Evolutionary conservation across 352 stramenopile genomes (phyloP), one percentile per base, ranked within the genome.

Genomic region (Globisporangium camurandrum): DNA sequence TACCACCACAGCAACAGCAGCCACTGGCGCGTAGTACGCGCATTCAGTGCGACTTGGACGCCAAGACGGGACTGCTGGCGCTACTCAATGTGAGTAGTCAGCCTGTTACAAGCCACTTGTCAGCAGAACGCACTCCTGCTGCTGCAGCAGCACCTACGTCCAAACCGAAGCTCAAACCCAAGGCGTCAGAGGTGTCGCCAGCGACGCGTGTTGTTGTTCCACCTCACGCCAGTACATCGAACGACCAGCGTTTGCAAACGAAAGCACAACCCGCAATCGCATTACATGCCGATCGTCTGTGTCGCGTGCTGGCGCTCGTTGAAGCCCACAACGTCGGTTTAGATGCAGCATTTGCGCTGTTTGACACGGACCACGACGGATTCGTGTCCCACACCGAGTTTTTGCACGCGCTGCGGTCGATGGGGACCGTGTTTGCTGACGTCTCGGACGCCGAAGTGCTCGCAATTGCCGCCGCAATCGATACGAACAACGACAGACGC

Each of bases 1-100:
- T n/a, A n/a, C n/a, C n/a, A n/a, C n/a, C n/a, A n/a, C n/a, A n/a
- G n/a, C n/a, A n/a, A n/a, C n/a, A n/a, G n/a, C n/a, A n/a, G n/a
- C n/a, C 36, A 26, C 16, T 12, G 17, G 36, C 36, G 16, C 54
- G 36, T 48, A 56, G 51, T n/a, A 62, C 72, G 1, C 54, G 72
- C 1, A 89, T 89, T 39, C 54, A 62, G 16, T 89, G 78, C 20
- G 78, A 87, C 48, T 42, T 64, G 8, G 57, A 82, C 10, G 53
- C 57, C 0, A 71, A 58, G 38, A 69, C 62, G 9, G 75, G 75
- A 9, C 54, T 89, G 2, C 56, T 76, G 9, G 75, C 71, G 3
- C 36, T 89, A 10, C 54, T 89, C n/a, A n/a, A n/a, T n/a, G n/a
- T n/a, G n/a, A n/a, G n/a, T n/a, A n/a, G n/a, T n/a, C n/a, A n/a